Percentiles rank a stretch among this genome's conserved stretches.
phyloP scores from a whole-genome alignment of 192 early-diverging fungal species.

The Martensiomyces pterosporus region DNA sequence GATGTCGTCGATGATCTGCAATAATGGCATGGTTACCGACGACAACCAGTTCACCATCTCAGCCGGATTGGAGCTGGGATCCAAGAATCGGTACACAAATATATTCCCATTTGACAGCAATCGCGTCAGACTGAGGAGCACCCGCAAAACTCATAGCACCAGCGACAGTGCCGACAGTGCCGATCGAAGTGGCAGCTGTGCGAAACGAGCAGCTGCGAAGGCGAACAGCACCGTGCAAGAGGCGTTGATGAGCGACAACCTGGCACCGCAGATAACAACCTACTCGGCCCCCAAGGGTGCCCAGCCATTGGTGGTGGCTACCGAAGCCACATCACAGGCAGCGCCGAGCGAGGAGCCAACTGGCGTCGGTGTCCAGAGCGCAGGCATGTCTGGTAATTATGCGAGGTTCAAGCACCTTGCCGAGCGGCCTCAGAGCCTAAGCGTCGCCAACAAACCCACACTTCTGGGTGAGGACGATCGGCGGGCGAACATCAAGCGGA shows the following conservation, averaged over 20 bases:
- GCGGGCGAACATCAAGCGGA: constrained; percentile 3
- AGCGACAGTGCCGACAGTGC: constrained; percentile 14
- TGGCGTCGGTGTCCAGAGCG: too few species aligned
- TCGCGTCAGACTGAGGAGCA: constrained; percentile 48
- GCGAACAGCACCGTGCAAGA: background rate
- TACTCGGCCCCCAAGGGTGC: background rate
- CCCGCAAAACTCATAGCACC: too few species aligned
- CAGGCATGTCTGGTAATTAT: too few species aligned
- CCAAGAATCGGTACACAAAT: constrained; percentile 81
- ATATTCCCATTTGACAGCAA: constrained; percentile 77
- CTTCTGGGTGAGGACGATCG: background rate
- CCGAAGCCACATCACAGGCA: too few species aligned
- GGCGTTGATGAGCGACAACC: constrained; percentile 27
- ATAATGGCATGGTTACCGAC: constrained; percentile 47
- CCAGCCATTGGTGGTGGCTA: background rate
- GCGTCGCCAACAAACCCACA: too few species aligned
- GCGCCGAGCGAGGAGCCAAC: too few species aligned
- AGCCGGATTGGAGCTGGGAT: constrained; percentile 58
- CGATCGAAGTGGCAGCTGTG: background rate
- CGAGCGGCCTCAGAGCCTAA: background rate
- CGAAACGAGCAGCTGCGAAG: too few species aligned
- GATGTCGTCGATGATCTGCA: constrained; percentile 62
- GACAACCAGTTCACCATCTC: constrained; percentile 66
- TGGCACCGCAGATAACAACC: background rate
- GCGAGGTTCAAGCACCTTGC: background rate